Conservation (phyloP, 202 grass and related monocot species). For the Setaria italica region DNA sequence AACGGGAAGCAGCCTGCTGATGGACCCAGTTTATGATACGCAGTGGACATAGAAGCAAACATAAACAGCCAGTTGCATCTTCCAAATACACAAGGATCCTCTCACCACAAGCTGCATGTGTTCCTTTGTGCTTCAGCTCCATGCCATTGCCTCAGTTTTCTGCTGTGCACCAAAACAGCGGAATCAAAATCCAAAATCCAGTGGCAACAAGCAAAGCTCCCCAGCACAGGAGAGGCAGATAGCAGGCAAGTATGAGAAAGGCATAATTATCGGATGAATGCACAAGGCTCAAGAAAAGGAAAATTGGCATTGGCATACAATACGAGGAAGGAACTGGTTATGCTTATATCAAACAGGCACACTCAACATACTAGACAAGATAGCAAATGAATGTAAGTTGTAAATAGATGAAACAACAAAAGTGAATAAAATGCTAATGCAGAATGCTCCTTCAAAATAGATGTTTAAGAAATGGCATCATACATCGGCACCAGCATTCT, state of each 20-base stretch:
- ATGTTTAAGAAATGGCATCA: background rate
- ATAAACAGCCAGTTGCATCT: slow-evolving; percentile 23
- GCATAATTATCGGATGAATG: background rate
- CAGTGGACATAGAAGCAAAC: slow-evolving; percentile 43
- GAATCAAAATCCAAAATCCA: slow-evolving; percentile 36
- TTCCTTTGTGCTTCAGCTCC: slow-evolving; percentile 34
- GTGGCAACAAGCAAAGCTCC: background rate
- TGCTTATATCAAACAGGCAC: background rate
- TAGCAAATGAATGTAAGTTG: background rate
- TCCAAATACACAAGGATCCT: slow-evolving; percentile 19
- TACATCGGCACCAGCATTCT: background rate
- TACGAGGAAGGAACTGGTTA: background rate
- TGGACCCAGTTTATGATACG: slow-evolving; percentile 34
- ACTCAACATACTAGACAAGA: background rate
- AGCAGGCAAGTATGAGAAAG: background rate
- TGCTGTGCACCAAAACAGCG: slow-evolving; percentile 26
- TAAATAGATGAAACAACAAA: slow-evolving; percentile 33
- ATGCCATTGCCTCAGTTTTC: slow-evolving; percentile 49
- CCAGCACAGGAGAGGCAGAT: background rate
- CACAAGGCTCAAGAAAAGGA: background rate
- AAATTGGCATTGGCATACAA: background rate
- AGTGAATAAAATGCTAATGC: background rate
- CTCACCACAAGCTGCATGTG: slow-evolving; percentile 37
- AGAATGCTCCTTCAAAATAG: background rate
- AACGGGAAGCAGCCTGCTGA: slow-evolving; percentile 39